Base-by-base conservation (phyloP, 257 asterid genomes). In the Capsicum pubescens region DNA sequence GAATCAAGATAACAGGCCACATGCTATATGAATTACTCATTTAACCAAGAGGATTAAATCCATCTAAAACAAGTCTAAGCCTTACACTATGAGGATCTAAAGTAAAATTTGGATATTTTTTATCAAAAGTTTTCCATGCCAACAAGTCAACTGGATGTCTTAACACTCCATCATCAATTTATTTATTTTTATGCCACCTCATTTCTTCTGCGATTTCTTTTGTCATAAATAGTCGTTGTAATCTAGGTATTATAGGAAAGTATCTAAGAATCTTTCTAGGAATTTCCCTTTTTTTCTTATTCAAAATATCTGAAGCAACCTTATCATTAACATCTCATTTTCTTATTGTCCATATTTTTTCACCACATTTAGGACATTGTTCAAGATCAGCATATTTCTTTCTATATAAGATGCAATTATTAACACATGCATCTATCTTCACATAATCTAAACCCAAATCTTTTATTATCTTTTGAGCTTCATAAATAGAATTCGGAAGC, bases 111-210 rank as follows among this genome's bases (percentile, higher is more conserved):
- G 52, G 71, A 60, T 78, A 3, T 9, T 26, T 12, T 58, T 63
- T 13, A 39, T 80, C 84, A 80, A 86, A 83, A 46, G 12, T 58
- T 14, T 55, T 60, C 13, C 85, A 84, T 9, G 55, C 59, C 1
- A 61, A 61, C 21, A 15, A 61, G 39, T 19, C 69, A 21, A 15
- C 36, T 61, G 36, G 39, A 61, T 48, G 67, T 3, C 3, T 61
- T 87, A 50, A 79, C 81, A 7, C 82, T 32, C 54, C 67, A 26
- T 82, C 84, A 74, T 74, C 17, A n/a, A 54, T 9, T 7, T 13
- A 3, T 7, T 55, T 32, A 8, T 84, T 74, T 8, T 80, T 54
- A 58, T 84, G 82, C 87, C 89, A 81, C 26, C 61, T 81, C 79
- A 84, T 86, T 17, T 60, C 14, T 11, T 32, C 2, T 3, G 86